Percentiles rank a stretch among this genome's conserved stretches.
Conservation (phyloP, 1,284 basidiomycete species). For the Paramarasmius palmivorus region DNA sequence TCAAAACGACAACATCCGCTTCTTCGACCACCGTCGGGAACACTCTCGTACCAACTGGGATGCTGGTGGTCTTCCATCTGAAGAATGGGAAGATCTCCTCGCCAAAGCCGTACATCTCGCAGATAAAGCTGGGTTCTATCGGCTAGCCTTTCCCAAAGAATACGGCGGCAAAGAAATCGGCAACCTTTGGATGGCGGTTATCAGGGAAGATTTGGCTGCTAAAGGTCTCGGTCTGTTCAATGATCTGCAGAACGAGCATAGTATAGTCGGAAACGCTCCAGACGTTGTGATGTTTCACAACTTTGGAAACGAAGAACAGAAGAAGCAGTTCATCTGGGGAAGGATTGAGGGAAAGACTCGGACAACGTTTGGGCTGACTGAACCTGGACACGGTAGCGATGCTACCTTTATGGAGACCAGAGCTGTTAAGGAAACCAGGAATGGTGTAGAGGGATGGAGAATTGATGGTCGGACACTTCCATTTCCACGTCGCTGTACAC, state of each 20-base stretch:
- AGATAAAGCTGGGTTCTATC: constrained; percentile 12
- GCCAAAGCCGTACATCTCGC: constrained; percentile 3
- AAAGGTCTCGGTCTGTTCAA: constrained; percentile 12
- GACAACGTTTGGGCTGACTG: constrained; percentile 11
- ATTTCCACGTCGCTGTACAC: neutral
- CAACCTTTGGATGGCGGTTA: constrained; percentile 13
- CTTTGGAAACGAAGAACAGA: constrained; percentile 10
- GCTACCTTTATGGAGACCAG: constrained; percentile 13
- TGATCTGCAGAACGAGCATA: constrained; percentile 13
- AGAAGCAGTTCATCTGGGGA: constrained; percentile 13
- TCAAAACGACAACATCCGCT: constrained; percentile 11
- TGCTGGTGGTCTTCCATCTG: constrained; percentile 7
- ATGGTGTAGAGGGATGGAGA: constrained; percentile 7
- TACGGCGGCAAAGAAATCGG: constrained; percentile 9
- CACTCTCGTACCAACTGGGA: constrained; percentile 10
- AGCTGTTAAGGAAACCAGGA: constrained; percentile 4
- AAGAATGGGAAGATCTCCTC: constrained; percentile 10
- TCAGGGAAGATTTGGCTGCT: constrained; percentile 10
- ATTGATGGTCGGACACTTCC: constrained; percentile 7
- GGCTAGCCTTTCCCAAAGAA: constrained; percentile 11
- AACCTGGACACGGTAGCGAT: constrained; percentile 10
- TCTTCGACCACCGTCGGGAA: constrained; percentile 14
- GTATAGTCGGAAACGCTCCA: constrained; percentile 10
- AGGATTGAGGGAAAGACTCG: constrained; percentile 7
- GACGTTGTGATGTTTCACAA: constrained; percentile 10